These are phyloP conservation scores for Rhizopus sp. DNA, from an alignment of 371 early-diverging fungal genomes.

Conservation along the genomic window DNA sequence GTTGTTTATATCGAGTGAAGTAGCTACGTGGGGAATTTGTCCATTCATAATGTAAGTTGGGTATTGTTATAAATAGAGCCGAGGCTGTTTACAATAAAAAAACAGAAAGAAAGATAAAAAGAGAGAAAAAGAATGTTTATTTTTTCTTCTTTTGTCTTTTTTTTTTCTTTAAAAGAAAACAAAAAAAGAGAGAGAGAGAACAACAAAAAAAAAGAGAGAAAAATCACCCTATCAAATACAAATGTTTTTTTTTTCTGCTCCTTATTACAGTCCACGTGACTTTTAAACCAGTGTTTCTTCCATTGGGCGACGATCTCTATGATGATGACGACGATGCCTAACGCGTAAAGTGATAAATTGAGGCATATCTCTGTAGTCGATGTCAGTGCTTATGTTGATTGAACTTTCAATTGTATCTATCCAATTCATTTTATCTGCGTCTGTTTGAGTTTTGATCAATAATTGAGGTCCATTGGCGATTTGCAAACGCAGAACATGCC, in stretches of 20 bases:
- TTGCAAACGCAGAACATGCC: slow-evolving; percentile 40
- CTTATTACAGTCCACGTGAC: slow-evolving; percentile 1
- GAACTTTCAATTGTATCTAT: slow-evolving; percentile 43
- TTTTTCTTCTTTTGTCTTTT: too few relatives aligned
- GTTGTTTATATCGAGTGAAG: neutral
- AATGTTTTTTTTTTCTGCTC: neutral
- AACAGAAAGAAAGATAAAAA: neutral
- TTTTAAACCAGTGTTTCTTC: slow-evolving; percentile 5
- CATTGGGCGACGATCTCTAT: slow-evolving; percentile 2
- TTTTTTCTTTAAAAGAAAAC: neutral
- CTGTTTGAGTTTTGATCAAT: slow-evolving; percentile 28
- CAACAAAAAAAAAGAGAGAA: neutral
- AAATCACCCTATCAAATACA: neutral
- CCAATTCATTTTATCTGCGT: slow-evolving; percentile 33
- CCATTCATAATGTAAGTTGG: neutral
- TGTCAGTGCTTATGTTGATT: slow-evolving; percentile 38
- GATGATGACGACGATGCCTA: slow-evolving; percentile 25
- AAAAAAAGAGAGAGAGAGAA: neutral
- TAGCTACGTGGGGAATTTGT: neutral
- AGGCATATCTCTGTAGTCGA: slow-evolving; percentile 47
- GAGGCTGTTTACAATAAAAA: too few relatives aligned
- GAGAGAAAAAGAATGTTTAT: neutral
- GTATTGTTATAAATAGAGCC: too few relatives aligned
- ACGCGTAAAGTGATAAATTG: slow-evolving; percentile 32
- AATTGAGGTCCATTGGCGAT: slow-evolving; percentile 42